Conservation (phyloP, 2,329 filamentous ascomycete genomes). For the Amesomyces nigricolor region DNA sequence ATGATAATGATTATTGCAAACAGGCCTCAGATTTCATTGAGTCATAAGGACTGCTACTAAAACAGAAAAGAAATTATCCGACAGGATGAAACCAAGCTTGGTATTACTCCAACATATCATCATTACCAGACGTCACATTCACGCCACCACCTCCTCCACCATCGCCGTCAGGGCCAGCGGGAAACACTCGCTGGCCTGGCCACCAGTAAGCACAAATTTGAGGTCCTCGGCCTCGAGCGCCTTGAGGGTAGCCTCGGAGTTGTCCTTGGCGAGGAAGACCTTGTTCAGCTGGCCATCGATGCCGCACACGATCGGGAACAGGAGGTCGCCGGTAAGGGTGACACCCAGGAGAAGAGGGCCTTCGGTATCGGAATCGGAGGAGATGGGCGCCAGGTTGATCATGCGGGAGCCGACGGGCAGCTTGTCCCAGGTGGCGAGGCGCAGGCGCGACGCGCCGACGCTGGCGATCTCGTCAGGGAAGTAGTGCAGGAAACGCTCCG, state of each 20-base stretch:
- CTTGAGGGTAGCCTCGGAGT: not conserved
- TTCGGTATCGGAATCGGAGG: not conserved
- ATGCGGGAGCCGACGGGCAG: constrained; percentile 1
- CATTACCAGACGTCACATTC: too few relatives aligned
- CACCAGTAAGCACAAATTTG: constrained; percentile 5
- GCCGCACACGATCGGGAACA: constrained; percentile 3
- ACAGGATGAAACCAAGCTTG: too few relatives aligned
- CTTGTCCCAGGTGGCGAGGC: not conserved
- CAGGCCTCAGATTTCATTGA: too few relatives aligned
- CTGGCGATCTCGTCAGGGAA: not conserved
- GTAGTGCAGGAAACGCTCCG: constrained; percentile 3
- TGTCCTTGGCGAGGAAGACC: not conserved
- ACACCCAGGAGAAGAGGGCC: not conserved
- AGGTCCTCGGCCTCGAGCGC: not conserved
- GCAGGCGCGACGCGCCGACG: constrained; percentile 2
- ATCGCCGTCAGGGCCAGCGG: not conserved
- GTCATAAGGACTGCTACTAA: too few relatives aligned
- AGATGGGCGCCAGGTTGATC: not conserved
- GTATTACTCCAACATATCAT: not conserved
- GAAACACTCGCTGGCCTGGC: constrained; percentile 1
- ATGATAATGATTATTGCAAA: too few relatives aligned
- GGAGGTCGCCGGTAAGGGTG: not conserved
- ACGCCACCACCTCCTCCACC: not conserved
- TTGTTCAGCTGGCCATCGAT: not conserved
- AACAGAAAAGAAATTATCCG: too few relatives aligned